Conservation (phyloP, 2,329 filamentous ascomycete species). For the Colletotrichum sp. region DNA sequence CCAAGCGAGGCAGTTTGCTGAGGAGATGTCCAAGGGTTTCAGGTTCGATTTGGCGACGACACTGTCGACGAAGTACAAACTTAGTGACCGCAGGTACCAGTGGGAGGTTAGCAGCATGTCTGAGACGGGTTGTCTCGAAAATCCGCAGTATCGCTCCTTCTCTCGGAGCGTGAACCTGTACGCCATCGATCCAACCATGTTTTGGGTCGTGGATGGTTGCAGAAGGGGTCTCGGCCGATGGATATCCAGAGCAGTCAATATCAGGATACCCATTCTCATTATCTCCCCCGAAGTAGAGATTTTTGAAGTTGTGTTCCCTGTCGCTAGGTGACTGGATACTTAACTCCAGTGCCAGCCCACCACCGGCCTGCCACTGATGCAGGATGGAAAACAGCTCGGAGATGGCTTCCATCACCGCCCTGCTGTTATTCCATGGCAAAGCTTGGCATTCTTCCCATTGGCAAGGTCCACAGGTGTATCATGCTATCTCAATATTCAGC, state of each 20-base stretch:
- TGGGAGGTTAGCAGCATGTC: no score
- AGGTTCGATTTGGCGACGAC: not conserved
- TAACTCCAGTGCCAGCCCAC: not conserved
- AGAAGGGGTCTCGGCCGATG: not conserved
- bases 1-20: not conserved
- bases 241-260: not conserved
- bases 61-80: not conserved
- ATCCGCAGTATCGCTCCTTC: no score
- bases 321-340: not conserved
- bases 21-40: not conserved
- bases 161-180: not conserved
- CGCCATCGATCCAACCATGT: not conserved
- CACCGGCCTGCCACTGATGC: not conserved
- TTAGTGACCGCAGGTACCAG: not conserved
- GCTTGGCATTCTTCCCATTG: no score
- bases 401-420: not conserved
- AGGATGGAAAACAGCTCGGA: not conserved
- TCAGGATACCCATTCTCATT: not conserved
- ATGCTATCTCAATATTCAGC: not conserved
- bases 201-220: not conserved
- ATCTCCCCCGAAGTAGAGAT: not conserved
- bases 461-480: not conserved
- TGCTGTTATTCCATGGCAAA: no score
- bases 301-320: not conserved
- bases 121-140: no score